Conservation (phyloP, 352 stramenopile species). For the Globisporangium echinulatum region DNA sequence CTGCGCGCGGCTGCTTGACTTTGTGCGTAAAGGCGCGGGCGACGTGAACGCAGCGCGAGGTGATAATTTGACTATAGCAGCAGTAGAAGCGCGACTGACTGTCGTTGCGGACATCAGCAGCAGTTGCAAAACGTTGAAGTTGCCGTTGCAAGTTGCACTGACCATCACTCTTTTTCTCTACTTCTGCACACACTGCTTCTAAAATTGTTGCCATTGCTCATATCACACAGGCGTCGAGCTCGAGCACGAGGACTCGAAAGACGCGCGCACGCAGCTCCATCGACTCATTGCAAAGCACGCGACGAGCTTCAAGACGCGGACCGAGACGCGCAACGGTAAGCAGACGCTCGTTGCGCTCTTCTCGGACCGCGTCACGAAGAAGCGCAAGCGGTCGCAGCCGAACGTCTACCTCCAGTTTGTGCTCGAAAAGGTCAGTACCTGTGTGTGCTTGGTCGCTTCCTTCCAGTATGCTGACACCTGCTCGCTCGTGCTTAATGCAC, state of each 20-base stretch:
- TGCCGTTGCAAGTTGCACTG: no score
- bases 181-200: background rate
- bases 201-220: background rate
- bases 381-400: conserved; percentile 58
- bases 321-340: conserved; percentile 31
- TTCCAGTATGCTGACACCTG: background rate
- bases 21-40: conserved; percentile 44
- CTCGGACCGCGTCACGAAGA: conserved; percentile 51
- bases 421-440: conserved; percentile 46
- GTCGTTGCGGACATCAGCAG: no score
- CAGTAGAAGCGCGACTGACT: no score
- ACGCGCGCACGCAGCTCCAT: conserved; percentile 51
- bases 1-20: conserved; percentile 39
- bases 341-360: conserved; percentile 58
- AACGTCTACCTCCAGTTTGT: conserved; percentile 58
- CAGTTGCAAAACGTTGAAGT: no score
- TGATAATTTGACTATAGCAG: conserved; percentile 8
- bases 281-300: conserved; percentile 52
- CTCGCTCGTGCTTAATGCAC: background rate
- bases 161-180: no score
- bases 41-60: conserved; percentile 31
- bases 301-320: conserved; percentile 59
- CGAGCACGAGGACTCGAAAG: conserved; percentile 53
- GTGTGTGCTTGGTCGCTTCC: background rate
- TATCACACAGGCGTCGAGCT: conserved; percentile 37